These are phyloP conservation scores for Chlorella ohadii DNA, from an alignment of 139 green algal species.

Conservation along the genomic window DNA sequence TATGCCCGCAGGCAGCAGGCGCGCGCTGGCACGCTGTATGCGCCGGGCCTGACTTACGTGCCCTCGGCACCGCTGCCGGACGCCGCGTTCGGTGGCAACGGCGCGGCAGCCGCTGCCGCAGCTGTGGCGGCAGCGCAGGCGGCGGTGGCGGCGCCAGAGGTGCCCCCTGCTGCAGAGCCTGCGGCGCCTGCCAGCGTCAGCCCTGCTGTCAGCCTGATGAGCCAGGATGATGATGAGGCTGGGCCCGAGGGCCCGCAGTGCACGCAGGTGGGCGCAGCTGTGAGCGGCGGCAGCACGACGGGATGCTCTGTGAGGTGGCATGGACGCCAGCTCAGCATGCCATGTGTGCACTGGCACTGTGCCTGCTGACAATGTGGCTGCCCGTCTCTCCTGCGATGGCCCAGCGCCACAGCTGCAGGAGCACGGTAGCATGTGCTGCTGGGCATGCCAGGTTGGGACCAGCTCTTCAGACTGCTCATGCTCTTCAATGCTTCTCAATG, in stretches of 20 bases:
- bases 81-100: neutral
- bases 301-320: too few relatives aligned
- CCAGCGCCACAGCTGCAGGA: too few relatives aligned
- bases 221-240: slow-evolving; percentile 85
- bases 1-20: slow-evolving; percentile 76
- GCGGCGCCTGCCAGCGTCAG: neutral
- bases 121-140: neutral
- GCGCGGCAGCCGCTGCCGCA: neutral
- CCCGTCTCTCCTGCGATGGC: too few relatives aligned
- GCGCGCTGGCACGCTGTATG: slow-evolving; percentile 86
- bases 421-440: too few relatives aligned
- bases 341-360: too few relatives aligned
- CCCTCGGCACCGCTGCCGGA: slow-evolving; percentile 27
- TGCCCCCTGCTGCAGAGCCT: neutral
- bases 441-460: too few relatives aligned
- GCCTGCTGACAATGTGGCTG: too few relatives aligned
- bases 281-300: too few relatives aligned
- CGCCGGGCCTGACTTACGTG: slow-evolving; percentile 80
- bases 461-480: too few relatives aligned
- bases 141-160: neutral
- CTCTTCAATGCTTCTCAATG: too few relatives aligned
- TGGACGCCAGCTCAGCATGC: neutral
- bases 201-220: slow-evolving; percentile 53
- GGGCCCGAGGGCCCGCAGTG: slow-evolving; percentile 73
- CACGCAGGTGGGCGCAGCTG: slow-evolving; percentile 29